Percentiles rank a stretch among this genome's conserved stretches.
phyloP scores from a whole-genome alignment of 768 basidiomycete genomes.

The Lactarius sp. region DNA sequence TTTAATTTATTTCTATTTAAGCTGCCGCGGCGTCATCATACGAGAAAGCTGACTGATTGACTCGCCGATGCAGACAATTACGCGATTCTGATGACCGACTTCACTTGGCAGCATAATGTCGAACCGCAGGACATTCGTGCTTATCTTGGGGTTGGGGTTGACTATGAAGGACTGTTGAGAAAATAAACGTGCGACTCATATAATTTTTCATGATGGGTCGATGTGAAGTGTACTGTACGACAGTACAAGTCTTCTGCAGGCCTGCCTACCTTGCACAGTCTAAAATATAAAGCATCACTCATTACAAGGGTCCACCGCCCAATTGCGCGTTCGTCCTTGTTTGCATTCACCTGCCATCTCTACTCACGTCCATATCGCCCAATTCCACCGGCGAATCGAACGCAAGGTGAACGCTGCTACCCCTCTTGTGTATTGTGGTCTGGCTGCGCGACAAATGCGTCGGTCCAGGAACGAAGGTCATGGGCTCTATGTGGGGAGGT shows the following conservation, averaged over 20 bases:
- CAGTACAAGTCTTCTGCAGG: not conserved
- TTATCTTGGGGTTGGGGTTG: slow-evolving; percentile 61
- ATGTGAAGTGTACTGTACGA: not conserved
- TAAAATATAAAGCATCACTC: not conserved
- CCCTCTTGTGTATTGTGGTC: not conserved
- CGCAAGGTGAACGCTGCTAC: not conserved
- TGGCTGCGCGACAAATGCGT: not conserved
- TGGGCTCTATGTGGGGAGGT: not conserved
- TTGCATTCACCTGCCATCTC: not conserved
- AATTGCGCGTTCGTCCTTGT: not conserved
- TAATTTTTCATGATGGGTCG: not conserved
- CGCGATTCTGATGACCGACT: slow-evolving; percentile 55
- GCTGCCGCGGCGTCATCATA: not conserved
- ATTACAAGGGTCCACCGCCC: not conserved
- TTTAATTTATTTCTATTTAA: not conserved
- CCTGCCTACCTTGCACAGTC: not conserved
- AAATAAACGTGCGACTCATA: not conserved
- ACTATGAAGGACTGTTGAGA: slow-evolving; percentile 65
- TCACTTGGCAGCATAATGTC: slow-evolving; percentile 56
- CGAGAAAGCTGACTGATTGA: not conserved
- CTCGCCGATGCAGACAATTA: slow-evolving; percentile 54
- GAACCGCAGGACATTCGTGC: slow-evolving; percentile 50
- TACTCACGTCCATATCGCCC: not conserved
- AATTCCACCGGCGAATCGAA: not conserved
- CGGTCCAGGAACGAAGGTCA: not conserved